Conservation (phyloP, 495 filamentous ascomycete genomes). For the Wilcoxina mikolae region DNA sequence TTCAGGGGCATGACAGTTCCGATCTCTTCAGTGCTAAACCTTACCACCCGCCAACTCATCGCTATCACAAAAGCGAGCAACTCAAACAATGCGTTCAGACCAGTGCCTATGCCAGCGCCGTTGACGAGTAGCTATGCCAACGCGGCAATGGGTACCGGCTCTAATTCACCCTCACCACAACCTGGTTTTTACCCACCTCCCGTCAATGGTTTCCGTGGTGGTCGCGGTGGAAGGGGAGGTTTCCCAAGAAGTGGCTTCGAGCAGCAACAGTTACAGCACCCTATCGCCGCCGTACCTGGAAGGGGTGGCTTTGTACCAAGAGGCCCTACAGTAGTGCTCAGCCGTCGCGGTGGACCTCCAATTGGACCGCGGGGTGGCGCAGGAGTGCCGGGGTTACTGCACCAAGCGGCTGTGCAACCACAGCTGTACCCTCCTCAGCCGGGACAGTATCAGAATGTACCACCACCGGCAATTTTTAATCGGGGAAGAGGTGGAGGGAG, state of each 20-base stretch:
- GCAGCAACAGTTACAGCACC: slow-evolving; percentile 27
- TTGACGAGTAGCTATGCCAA: slow-evolving; percentile 20
- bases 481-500: slow-evolving; percentile 1
- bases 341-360: slow-evolving; percentile 29
- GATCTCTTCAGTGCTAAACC: slow-evolving; percentile 67
- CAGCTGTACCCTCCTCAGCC: neutral
- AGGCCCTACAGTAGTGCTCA: slow-evolving; percentile 4
- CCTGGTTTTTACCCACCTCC: neutral
- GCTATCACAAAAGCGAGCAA: slow-evolving; percentile 49
- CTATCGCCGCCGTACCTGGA: slow-evolving; percentile 31
- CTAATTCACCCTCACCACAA: neutral
- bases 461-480: neutral
- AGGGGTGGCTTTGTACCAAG: slow-evolving; percentile 16
- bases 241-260: slow-evolving; percentile 33
- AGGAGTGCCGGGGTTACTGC: slow-evolving; percentile 11
- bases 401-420: neutral
- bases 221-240: slow-evolving; percentile 32
- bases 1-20: slow-evolving; percentile 93
- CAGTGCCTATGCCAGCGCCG: slow-evolving; percentile 43
- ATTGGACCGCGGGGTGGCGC: slow-evolving; percentile 15
- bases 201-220: slow-evolving; percentile 34
- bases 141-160: neutral
- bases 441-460: neutral
- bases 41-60: slow-evolving; percentile 66
- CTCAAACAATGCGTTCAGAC: slow-evolving; percentile 39